Evolutionary conservation across 371 early-diverging fungal species (phyloP), one percentile per base, ranked within the genome.

Genomic region (Rhizopus sp.): DNA sequence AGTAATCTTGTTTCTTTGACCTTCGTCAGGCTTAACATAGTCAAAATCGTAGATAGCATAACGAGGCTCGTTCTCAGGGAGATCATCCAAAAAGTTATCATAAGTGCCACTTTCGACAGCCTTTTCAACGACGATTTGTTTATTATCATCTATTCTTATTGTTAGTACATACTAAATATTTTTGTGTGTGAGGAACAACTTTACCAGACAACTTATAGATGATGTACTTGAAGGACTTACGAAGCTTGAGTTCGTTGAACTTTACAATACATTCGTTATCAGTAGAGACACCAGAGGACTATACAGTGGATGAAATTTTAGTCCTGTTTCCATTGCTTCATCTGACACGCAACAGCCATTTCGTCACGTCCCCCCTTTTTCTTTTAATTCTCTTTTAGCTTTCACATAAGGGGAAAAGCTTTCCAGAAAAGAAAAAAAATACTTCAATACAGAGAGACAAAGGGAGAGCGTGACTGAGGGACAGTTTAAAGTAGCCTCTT

Each of bases 41-140:
- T 87, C 84, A 62, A 94, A 87, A 72, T 95, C 94, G 67, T 83
- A 94, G 34, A 94, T 87, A 56, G 88, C 92, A 69, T 85, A 95
- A 55, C 93, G 87, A 66, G 93, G 88, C 45, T 88, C 88, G 51
- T 74, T 56, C 29, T 65, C 70, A 38, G 94, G 93, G 35, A 94
- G 82, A 3, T 57, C 39, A 2, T 29, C 53, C 30, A 93, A 52
- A 63, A 95, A 94, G 5, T 77, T 79, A 17, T 87, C 83, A 65
- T 91, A 94, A 17, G 68, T 67, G 34, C 64, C 77, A 30, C 49
- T 51, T 50, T 70, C 77, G 31, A 75, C 73, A 46, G 77, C 61
- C 64, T 83, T 82, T n/a, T 91, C 92, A 45, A 91, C 82, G 13
- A 89, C 74, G 50, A 93, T 86, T 59, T 85, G 71, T 56, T 60